Conservation (phyloP, 2,329 filamentous ascomycete species). For the Cyphellophora europaea region DNA sequence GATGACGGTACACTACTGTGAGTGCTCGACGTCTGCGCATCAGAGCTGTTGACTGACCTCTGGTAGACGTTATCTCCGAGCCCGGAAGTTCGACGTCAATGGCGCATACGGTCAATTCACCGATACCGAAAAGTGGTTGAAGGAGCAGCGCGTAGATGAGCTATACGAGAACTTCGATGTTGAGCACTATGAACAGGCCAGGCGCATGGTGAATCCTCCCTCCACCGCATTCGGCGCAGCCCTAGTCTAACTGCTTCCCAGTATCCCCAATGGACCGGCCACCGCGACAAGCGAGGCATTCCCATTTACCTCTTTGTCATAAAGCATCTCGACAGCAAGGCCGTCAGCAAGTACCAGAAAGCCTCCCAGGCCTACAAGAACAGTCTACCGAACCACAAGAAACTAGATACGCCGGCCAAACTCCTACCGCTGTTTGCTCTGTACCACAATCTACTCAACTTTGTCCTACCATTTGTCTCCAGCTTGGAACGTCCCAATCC, state of each 20-base stretch:
- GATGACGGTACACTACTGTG: conserved; percentile 40
- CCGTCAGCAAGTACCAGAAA: conserved; percentile 69
- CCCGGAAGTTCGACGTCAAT: conserved; percentile 66
- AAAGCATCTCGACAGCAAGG: conserved; percentile 70
- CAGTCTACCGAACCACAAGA: conserved; percentile 46
- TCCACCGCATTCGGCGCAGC: not conserved
- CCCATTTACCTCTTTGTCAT: conserved; percentile 90
- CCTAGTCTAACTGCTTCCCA: conserved; percentile 1
- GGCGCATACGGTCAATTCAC: conserved; percentile 78
- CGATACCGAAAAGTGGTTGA: conserved; percentile 80
- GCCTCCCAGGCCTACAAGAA: conserved; percentile 26
- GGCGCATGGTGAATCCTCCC: conserved; percentile 51
- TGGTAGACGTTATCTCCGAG: conserved; percentile 70
- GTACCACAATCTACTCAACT: conserved; percentile 86
- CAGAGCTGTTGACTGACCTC: conserved; percentile 2
- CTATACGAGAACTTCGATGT: conserved; percentile 83
- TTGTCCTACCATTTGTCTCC: conserved; percentile 77
- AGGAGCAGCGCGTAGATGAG: conserved; percentile 64
- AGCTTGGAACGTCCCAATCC: conserved; percentile 64
- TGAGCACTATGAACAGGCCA: conserved; percentile 70
- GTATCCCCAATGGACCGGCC: conserved; percentile 78
- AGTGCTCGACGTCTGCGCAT: conserved; percentile 14
- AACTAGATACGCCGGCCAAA: conserved; percentile 50
- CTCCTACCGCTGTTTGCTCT: conserved; percentile 81
- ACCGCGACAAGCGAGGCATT: conserved; percentile 81